Evolutionary conservation across 345 rosid species (phyloP).

Genomic region (Sisymbrium irio): DNA sequence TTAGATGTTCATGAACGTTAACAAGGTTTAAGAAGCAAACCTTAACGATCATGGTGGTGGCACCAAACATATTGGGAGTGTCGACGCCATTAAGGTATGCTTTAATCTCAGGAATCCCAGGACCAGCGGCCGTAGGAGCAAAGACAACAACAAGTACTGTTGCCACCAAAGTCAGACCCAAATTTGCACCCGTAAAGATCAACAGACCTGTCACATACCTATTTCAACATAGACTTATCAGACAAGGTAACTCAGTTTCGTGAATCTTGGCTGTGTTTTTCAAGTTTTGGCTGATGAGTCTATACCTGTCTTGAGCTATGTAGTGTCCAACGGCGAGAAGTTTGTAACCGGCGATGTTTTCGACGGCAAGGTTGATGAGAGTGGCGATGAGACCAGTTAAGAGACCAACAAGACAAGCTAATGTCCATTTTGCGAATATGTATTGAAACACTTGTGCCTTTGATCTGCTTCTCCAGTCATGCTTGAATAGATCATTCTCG

Average conservation of each 20-base stretch:
- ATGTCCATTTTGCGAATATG: slow-evolving; percentile 71
- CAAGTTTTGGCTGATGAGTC: not conserved
- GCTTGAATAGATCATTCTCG: slow-evolving; percentile 92
- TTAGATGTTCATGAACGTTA: not conserved
- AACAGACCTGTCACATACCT: slow-evolving; percentile 61
- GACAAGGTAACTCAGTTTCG: slow-evolving; percentile 21
- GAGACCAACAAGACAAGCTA: slow-evolving; percentile 84
- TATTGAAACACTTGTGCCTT: slow-evolving; percentile 76
- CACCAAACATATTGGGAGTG: slow-evolving; percentile 88
- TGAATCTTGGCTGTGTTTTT: not conserved
- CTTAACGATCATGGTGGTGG: slow-evolving; percentile 77
- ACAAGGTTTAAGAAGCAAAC: slow-evolving; percentile 34
- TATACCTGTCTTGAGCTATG: slow-evolving; percentile 58
- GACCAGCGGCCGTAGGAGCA: slow-evolving; percentile 97
- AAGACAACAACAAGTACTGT: slow-evolving; percentile 71
- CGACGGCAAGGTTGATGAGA: slow-evolving; percentile 80
- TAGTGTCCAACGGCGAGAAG: slow-evolving; percentile 67
- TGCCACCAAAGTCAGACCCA: slow-evolving; percentile 59
- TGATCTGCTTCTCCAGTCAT: slow-evolving; percentile 96
- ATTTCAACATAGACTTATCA: slow-evolving; percentile 28
- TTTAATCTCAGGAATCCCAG: slow-evolving; percentile 94
- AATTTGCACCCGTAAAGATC: slow-evolving; percentile 57
- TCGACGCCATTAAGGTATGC: slow-evolving; percentile 97
- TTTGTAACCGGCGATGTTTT: slow-evolving; percentile 97
- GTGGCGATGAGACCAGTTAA: slow-evolving; percentile 82